These are phyloP conservation scores for Fusarium sp. DNA, from an alignment of 2,329 filamentous ascomycete genomes.

Conservation along the genomic window DNA sequence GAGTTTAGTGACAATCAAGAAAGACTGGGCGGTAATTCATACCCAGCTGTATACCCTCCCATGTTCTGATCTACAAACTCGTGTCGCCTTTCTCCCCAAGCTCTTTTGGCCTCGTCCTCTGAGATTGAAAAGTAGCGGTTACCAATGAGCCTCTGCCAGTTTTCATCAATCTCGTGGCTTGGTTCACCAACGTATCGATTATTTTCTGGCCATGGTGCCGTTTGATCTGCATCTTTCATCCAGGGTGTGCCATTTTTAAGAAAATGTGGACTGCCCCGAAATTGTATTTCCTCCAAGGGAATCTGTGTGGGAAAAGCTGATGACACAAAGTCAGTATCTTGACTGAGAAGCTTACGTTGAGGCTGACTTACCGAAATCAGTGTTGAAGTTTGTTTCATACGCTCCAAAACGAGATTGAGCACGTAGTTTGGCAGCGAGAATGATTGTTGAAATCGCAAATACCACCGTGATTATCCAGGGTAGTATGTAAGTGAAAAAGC, in stretches of 20 bases:
- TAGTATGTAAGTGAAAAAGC: neutral
- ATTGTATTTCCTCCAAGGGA: neutral
- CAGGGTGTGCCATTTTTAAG: neutral
- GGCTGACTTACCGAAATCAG: neutral
- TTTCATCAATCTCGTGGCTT: neutral
- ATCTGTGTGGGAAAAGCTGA: neutral
- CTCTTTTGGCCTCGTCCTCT: neutral
- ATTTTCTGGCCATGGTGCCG: neutral
- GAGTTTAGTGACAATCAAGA: neutral
- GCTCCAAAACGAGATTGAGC: neutral
- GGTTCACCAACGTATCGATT: neutral
- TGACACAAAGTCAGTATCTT: neutral
- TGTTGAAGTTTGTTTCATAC: neutral
- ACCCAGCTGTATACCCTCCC: neutral
- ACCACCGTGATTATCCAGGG: neutral
- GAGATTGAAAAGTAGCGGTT: neutral
- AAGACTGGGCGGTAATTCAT: accelerated
- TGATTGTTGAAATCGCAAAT: neutral
- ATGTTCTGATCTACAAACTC: neutral
- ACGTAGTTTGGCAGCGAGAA: neutral
- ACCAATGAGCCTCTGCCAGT: neutral
- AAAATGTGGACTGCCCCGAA: neutral
- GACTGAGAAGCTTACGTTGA: accelerated
- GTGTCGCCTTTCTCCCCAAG: neutral
- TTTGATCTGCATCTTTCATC: neutral